Percentiles rank a stretch among this genome's conserved stretches.
Conservation (phyloP, 2,329 filamentous ascomycete species). For the Cladophialophora bantiana region DNA sequence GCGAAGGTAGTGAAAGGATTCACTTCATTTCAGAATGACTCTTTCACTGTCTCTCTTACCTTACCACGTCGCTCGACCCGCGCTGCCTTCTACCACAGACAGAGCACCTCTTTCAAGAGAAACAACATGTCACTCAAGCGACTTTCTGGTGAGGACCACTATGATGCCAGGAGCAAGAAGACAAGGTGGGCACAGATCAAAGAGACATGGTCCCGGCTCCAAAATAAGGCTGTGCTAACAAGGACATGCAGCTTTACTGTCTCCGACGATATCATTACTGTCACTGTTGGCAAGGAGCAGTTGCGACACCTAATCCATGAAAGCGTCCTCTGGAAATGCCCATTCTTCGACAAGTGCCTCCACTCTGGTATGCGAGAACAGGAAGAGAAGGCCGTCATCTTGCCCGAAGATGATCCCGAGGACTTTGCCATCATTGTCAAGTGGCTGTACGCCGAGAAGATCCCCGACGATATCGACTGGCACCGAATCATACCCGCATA, state of each 20-base stretch:
- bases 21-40: background rate
- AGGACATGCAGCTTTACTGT: background rate
- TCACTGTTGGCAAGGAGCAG: conserved; percentile 24
- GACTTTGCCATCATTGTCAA: conserved; percentile 21
- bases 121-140: background rate
- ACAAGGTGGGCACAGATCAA: background rate
- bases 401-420: conserved; percentile 26
- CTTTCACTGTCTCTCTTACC: background rate
- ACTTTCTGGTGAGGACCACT: background rate
- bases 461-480: background rate
- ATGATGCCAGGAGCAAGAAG: background rate
- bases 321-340: conserved; percentile 10
- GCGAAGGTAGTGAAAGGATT: background rate
- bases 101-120: background rate
- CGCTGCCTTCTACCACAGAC: background rate
- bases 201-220: background rate
- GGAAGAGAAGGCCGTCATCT: conserved; percentile 10
- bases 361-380: conserved; percentile 25
- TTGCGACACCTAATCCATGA: conserved; percentile 23
- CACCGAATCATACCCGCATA: background rate
- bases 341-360: conserved; percentile 27
- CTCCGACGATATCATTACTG: conserved; percentile 21
- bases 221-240: background rate
- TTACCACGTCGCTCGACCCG: background rate
- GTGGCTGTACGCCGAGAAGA: conserved; percentile 26